These are phyloP conservation scores for Ustilago nuda DNA, from an alignment of 1,284 basidiomycete genomes.

Conservation along the genomic window DNA sequence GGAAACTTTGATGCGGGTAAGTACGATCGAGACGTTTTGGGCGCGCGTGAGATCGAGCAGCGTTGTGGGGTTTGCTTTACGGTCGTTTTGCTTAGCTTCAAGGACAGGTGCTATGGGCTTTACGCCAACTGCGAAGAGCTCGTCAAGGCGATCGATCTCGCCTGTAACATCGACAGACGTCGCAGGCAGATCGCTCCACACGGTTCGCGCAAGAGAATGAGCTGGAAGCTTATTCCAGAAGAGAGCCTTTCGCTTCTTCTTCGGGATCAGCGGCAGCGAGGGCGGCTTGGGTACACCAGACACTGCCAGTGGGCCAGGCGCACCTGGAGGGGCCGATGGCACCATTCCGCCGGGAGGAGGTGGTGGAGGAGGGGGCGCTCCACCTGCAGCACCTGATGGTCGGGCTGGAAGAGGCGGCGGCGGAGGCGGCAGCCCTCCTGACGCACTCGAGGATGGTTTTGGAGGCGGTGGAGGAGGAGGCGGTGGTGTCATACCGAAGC, in stretches of 20 bases:
- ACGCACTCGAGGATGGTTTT: background rate
- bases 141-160: conserved; percentile 72
- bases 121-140: conserved; percentile 78
- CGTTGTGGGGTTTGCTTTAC: conserved; percentile 48
- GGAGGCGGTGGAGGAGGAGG: conserved; percentile 35
- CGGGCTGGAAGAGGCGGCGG: conserved; percentile 33
- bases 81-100: conserved; percentile 25
- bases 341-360: conserved; percentile 26
- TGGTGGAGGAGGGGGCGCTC: conserved; percentile 39
- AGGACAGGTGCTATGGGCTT: conserved; percentile 41
- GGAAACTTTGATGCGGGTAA: conserved; percentile 59
- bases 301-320: conserved; percentile 18
- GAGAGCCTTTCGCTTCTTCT: conserved; percentile 78
- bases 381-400: conserved; percentile 7
- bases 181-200: conserved; percentile 78
- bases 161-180: conserved; percentile 72
- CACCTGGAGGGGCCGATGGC: conserved; percentile 37
- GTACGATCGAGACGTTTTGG: conserved; percentile 56
- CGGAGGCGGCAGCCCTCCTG: conserved; percentile 14
- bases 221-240: conserved; percentile 85
- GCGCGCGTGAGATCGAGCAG: conserved; percentile 55
- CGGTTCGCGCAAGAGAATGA: conserved; percentile 73
- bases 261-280: conserved; percentile 66
- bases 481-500: conserved; percentile 18
- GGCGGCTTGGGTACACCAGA: conserved; percentile 35